phyloP scores from a whole-genome alignment of 257 asterid genomes.

The Nicotiana obtusifolia region DNA sequence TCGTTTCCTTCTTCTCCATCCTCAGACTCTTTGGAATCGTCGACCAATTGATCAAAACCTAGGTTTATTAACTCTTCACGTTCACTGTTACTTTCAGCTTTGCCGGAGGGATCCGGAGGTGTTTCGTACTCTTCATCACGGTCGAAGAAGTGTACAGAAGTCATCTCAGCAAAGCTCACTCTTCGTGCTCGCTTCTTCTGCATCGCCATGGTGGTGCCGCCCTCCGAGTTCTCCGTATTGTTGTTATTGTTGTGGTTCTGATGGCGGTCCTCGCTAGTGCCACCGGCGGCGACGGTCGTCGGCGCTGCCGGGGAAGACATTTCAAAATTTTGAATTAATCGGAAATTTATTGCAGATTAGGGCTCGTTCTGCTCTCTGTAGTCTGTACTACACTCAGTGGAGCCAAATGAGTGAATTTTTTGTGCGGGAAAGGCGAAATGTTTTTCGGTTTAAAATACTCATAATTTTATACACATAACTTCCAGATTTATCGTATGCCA shows the following conservation, averaged over 20 bases:
- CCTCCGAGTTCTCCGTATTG: constrained; percentile 51
- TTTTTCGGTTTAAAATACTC: neutral
- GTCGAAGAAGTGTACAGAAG: constrained; percentile 84
- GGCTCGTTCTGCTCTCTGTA: neutral
- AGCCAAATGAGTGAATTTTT: neutral
- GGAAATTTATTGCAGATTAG: neutral
- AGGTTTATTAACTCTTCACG: constrained; percentile 16
- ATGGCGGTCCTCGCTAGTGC: constrained; percentile 26
- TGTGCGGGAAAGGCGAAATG: constrained; percentile 22
- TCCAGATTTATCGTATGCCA: neutral
- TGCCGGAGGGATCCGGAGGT: constrained; percentile 29
- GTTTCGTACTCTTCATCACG: constrained; percentile 72
- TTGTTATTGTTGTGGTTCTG: constrained; percentile 1
- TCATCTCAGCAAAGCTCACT: constrained; percentile 95
- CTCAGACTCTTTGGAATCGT: constrained; percentile 23
- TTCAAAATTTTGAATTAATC: neutral
- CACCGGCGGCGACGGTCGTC: constrained; percentile 15
- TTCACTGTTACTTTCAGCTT: constrained; percentile 15
- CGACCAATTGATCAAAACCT: constrained; percentile 31
- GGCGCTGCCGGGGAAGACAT: constrained; percentile 45
- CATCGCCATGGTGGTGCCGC: constrained; percentile 43
- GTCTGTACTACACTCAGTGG: neutral
- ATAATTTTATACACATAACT: neutral
- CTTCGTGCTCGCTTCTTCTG: constrained; percentile 78
- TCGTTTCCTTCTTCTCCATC: constrained; percentile 21